These are phyloP conservation scores for Fulvia fulva DNA, from an alignment of 2,329 filamentous ascomycete species.

Conservation along the genomic window DNA sequence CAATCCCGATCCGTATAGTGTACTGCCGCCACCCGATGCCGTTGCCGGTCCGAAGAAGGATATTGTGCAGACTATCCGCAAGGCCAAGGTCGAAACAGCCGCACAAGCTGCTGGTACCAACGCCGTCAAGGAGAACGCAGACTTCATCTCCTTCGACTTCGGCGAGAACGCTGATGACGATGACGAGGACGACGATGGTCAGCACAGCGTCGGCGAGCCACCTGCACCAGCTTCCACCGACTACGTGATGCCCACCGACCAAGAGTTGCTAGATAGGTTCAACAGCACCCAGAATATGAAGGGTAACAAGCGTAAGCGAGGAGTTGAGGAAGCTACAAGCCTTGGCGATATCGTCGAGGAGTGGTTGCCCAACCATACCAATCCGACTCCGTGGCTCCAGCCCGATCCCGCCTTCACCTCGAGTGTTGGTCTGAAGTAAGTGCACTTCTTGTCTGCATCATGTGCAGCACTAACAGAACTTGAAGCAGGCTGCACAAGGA, in stretches of 20 bases:
- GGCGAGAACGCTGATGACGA: constrained; percentile 31
- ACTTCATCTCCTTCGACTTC: constrained; percentile 75
- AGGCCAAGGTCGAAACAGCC: constrained; percentile 68
- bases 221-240: constrained; percentile 14
- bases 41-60: constrained; percentile 72
- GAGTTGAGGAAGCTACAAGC: constrained; percentile 34
- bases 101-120: constrained; percentile 42
- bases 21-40: constrained; percentile 74
- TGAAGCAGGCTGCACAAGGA: constrained; percentile 71
- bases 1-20: constrained; percentile 91
- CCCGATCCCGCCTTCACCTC: constrained; percentile 44
- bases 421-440: constrained; percentile 26
- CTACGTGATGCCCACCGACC: constrained; percentile 23
- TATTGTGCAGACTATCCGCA: constrained; percentile 86
- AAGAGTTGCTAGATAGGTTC: constrained; percentile 18
- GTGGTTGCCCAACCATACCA: constrained; percentile 39
- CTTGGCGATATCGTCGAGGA: constrained; percentile 39
- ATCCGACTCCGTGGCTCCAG: constrained; percentile 60
- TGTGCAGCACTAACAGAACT: constrained; percentile 34
- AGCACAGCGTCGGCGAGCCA: constrained; percentile 37
- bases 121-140: constrained; percentile 51
- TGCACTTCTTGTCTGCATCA: constrained; percentile 4
- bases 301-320: constrained; percentile 65
- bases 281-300: background rate
- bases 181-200: constrained; percentile 31